Percentiles rank a stretch among this genome's conserved stretches.
Evolutionary conservation across 1,284 basidiomycete genomes (phyloP).

Genomic region (Pseudozyma hubeiensis): DNA sequence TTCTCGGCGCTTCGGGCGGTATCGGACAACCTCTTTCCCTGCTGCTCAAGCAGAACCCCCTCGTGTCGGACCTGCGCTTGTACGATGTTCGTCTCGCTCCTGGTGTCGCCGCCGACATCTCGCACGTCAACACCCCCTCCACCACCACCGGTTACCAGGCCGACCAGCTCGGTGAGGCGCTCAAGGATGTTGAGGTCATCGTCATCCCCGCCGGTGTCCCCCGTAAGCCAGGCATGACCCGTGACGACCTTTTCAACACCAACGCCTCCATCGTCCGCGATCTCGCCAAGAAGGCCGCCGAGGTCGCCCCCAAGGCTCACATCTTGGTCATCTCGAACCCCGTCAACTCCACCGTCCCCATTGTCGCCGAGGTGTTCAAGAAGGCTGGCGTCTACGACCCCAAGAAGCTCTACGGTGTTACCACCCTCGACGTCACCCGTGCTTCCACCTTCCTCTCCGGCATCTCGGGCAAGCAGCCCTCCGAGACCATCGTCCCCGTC

Average conservation of each 20-base stretch:
- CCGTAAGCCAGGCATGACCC: slow-evolving; percentile 78
- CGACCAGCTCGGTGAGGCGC: slow-evolving; percentile 82
- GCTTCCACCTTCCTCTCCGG: slow-evolving; percentile 89
- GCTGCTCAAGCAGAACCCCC: slow-evolving; percentile 85
- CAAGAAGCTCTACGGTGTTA: slow-evolving; percentile 78
- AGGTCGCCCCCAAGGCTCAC: slow-evolving; percentile 88
- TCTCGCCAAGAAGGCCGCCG: slow-evolving; percentile 87
- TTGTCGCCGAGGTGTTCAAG: slow-evolving; percentile 91
- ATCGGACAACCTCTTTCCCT: slow-evolving; percentile 87
- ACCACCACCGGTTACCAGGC: slow-evolving; percentile 82
- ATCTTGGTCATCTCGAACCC: slow-evolving; percentile 91
- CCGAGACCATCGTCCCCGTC: slow-evolving; percentile 86
- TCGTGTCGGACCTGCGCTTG: slow-evolving; percentile 76
- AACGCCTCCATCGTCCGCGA: slow-evolving; percentile 96
- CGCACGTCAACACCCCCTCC: slow-evolving; percentile 88
- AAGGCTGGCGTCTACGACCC: slow-evolving; percentile 95
- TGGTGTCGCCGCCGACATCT: slow-evolving; percentile 71
- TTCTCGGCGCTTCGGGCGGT: slow-evolving; percentile 84
- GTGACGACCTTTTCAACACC: slow-evolving; percentile 99
- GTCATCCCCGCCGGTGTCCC: slow-evolving; percentile 90
- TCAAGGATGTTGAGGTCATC: slow-evolving; percentile 87
- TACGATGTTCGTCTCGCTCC: slow-evolving; percentile 67
- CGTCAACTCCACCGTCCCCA: slow-evolving; percentile 88
- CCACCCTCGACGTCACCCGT: slow-evolving; percentile 96
- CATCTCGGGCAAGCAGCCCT: slow-evolving; percentile 72